A percentile compares a stretch with the other conserved stretches of the same genome.
These are phyloP conservation scores for Coemansia sp. DNA, from an alignment of 371 early-diverging fungal genomes.

Conservation along the genomic window DNA sequence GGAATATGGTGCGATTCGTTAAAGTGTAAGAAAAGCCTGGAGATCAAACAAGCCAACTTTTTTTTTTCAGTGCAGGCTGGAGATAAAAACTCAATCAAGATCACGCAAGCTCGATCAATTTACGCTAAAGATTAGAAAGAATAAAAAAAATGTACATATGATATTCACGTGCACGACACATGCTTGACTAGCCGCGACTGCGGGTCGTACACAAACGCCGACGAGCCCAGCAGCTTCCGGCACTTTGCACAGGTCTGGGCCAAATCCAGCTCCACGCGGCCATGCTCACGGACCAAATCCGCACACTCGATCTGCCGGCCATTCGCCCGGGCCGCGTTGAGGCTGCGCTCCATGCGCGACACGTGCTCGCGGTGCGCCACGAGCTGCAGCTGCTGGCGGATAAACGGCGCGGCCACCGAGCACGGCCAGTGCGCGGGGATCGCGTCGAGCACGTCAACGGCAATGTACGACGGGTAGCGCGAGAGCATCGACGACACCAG, in stretches of 20 bases:
- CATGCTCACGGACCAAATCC: not conserved
- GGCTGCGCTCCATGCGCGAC: conserved; percentile 6
- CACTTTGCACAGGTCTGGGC: conserved; percentile 45
- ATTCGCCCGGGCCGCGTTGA: conserved; percentile 13
- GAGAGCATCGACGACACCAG: conserved; percentile 32
- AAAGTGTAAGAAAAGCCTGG: not conserved
- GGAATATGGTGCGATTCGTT: not conserved
- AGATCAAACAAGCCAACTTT: too few species aligned
- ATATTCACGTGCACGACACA: not conserved
- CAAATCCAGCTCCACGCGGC: conserved; percentile 28
- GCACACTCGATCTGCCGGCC: not conserved
- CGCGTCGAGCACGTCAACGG: conserved; percentile 8
- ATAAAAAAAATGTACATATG: too few species aligned
- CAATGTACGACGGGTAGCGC: not conserved
- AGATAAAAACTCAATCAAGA: too few species aligned
- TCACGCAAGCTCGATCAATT: too few species aligned
- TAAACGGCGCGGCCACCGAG: conserved; percentile 24
- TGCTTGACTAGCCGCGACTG: not conserved
- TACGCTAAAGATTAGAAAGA: too few species aligned
- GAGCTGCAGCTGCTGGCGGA: conserved; percentile 9
- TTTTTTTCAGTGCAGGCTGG: too few species aligned
- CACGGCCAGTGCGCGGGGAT: conserved; percentile 44
- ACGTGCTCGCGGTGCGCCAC: conserved; percentile 8
- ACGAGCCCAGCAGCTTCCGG: conserved; percentile 42
- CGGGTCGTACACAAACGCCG: conserved; percentile 36